These are phyloP conservation scores for Rubroshorea leprosula DNA, from an alignment of 345 rosid genomes.

Conservation along the genomic window DNA sequence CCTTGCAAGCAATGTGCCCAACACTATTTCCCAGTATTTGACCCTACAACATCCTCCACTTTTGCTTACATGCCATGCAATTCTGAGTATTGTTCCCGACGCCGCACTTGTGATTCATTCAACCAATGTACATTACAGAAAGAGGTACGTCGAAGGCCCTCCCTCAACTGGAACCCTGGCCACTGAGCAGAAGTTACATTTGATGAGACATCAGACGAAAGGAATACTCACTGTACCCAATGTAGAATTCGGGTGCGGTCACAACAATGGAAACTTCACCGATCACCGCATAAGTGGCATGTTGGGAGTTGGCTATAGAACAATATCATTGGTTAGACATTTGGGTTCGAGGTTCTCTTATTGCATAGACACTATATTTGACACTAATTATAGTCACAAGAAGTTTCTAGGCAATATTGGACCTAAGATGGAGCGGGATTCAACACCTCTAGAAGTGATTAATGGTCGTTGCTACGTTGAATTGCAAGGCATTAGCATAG, in stretches of 20 bases:
- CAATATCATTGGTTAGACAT: slow-evolving; percentile 31
- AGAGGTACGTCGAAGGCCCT: slow-evolving; percentile 22
- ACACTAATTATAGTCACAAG: slow-evolving; percentile 34
- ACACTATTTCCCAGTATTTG: slow-evolving; percentile 24
- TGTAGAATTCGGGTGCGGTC: slow-evolving; percentile 48
- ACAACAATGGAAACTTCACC: slow-evolving; percentile 26
- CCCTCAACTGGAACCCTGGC: slow-evolving; percentile 41
- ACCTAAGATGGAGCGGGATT: slow-evolving; percentile 34
- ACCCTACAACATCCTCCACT: slow-evolving; percentile 46
- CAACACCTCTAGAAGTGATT: slow-evolving; percentile 38
- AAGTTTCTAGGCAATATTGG: slow-evolving; percentile 41
- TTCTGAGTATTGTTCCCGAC: slow-evolving; percentile 25
- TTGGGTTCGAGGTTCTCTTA: slow-evolving; percentile 51
- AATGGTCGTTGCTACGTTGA: slow-evolving; percentile 31
- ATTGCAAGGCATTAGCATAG: slow-evolving; percentile 48
- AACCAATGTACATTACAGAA: slow-evolving; percentile 34
- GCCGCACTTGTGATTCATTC: slow-evolving; percentile 16
- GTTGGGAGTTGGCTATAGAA: slow-evolving; percentile 40
- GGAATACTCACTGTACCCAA: slow-evolving; percentile 20
- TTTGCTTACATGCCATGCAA: slow-evolving; percentile 30
- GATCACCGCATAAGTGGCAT: slow-evolving; percentile 36
- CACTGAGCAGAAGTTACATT: slow-evolving; percentile 41
- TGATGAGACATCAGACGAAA: slow-evolving; percentile 26
- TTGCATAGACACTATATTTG: slow-evolving; percentile 39
- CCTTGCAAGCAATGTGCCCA: slow-evolving; percentile 35